A percentile compares a stretch with the other conserved stretches of the same genome.
phyloP scores from a whole-genome alignment of 148 eudicot species.

The Diospyros lotus region DNA sequence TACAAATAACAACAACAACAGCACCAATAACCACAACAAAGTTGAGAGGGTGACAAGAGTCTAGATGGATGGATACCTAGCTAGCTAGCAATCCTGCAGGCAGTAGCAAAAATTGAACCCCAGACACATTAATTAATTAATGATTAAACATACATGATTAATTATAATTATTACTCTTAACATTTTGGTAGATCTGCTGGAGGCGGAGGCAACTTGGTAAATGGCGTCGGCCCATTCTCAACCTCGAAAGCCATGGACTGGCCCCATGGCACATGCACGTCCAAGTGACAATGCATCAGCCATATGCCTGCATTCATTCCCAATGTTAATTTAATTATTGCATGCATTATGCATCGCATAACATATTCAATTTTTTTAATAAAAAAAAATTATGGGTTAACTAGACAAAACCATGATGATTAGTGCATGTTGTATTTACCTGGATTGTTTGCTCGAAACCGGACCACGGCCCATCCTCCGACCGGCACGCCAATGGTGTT shows the following conservation, averaged over 20 bases:
- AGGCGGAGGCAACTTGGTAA: slow-evolving; percentile 29
- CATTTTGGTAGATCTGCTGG: slow-evolving; percentile 43
- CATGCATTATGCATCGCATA: not conserved
- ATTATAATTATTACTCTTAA: not conserved
- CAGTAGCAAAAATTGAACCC: no score
- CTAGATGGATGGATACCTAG: no score
- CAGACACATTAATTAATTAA: no score
- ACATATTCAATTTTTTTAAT: not conserved
- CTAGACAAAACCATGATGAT: no score
- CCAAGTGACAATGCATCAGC: slow-evolving; percentile 48
- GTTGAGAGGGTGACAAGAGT: no score
- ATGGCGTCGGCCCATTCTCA: slow-evolving; percentile 33
- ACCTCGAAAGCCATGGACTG: slow-evolving; percentile 33
- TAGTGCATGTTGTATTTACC: slow-evolving; percentile 19
- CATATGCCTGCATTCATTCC: slow-evolving; percentile 21
- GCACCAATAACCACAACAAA: no score
- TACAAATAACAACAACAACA: no score
- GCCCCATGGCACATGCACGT: slow-evolving; percentile 43
- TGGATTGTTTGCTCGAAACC: slow-evolving; percentile 66
- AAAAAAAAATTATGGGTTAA: no score
- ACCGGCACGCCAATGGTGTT: slow-evolving; percentile 67
- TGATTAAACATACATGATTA: no score
- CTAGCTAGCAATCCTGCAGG: no score
- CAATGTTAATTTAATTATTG: not conserved
- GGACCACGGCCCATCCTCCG: slow-evolving; percentile 65